Evolutionary conservation across 2,329 filamentous ascomycete genomes (phyloP), one percentile per base, ranked within the genome.

Genomic region (Aspergillus carbonarius): DNA sequence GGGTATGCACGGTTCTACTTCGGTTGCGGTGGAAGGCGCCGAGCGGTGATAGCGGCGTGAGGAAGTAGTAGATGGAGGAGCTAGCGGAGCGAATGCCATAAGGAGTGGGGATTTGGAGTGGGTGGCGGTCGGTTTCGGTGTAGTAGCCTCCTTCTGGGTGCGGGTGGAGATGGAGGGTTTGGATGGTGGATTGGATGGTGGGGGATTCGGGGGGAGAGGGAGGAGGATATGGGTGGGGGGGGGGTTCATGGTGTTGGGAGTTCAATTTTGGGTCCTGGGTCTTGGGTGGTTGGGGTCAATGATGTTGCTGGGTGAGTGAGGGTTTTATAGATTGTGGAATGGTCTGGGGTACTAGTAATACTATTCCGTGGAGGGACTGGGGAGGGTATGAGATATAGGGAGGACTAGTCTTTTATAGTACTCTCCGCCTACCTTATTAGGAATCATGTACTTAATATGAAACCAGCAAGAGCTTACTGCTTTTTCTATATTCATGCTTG

Each of bases 81-180:
- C 81, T 84, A 1, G 84, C 81, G 57, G 80, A 80, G 34, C 87
- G 80, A 15, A 78, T 73, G 34, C 18, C 50, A 15, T 54, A 53
- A 73, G 84, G 83, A 27, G 85, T 86, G 0, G 84, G 80, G 17
- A 89, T 76, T 2, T 77, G 76, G 13, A 75, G 73, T 1, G 76
- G 65, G 61, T 82, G 78, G 56, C 81, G 78, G 72, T 89, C 85
- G 1, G 85, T 89, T 70, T 88, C 84, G 62, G 73, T 74, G 66
- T 83, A 89, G 74, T 86, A 89, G 47, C 86, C 86, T 54, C 87
- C 86, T 74, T 89, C 86, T 44, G 85, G 79, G 71, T 89, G 85
- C 8, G 79, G 75, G 49, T 76, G 68, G 25, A 88, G 78, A 20
- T 74, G 65, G 50, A 88, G 79, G 18, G 74, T 63, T 35, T 65